Percentiles rank a stretch among this genome's conserved stretches.
These are phyloP conservation scores for Camellia lanceoleosa DNA, from an alignment of 148 eudicot species.

Conservation along the genomic window DNA sequence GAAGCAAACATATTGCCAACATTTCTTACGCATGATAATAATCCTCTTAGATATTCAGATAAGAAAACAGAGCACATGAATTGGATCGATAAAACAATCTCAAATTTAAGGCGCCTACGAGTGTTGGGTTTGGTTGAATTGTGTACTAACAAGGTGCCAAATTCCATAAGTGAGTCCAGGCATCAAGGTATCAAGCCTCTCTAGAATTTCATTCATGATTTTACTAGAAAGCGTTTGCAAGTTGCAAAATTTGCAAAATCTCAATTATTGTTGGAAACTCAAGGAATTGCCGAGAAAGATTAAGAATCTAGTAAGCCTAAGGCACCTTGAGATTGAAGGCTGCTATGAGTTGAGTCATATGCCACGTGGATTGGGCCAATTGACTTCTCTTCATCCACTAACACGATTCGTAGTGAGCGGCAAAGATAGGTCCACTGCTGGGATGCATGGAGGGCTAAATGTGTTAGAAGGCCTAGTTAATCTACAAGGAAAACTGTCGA, in stretches of 20 bases:
- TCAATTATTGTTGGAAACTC: background rate
- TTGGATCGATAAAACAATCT: background rate
- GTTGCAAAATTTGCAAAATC: background rate
- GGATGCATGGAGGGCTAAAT: background rate
- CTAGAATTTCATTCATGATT: background rate
- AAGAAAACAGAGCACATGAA: background rate
- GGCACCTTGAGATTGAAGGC: background rate
- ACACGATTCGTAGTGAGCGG: background rate
- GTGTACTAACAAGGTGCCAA: background rate
- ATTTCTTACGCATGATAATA: background rate
- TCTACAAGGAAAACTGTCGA: background rate
- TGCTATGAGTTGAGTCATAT: background rate
- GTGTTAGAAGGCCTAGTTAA: background rate
- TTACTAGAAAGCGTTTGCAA: background rate
- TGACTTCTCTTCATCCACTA: background rate
- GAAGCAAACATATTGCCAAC: background rate
- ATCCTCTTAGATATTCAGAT: background rate
- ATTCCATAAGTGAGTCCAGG: background rate
- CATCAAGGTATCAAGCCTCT: background rate
- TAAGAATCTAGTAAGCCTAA: conserved; percentile 18
- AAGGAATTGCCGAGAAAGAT: conserved; percentile 14
- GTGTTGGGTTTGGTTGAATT: background rate
- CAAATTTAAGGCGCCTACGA: background rate
- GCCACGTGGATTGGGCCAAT: background rate
- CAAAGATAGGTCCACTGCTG: background rate